These are phyloP conservation scores for Claviceps cyperi DNA, from an alignment of 2,329 filamentous ascomycete species.

Conservation along the genomic window DNA sequence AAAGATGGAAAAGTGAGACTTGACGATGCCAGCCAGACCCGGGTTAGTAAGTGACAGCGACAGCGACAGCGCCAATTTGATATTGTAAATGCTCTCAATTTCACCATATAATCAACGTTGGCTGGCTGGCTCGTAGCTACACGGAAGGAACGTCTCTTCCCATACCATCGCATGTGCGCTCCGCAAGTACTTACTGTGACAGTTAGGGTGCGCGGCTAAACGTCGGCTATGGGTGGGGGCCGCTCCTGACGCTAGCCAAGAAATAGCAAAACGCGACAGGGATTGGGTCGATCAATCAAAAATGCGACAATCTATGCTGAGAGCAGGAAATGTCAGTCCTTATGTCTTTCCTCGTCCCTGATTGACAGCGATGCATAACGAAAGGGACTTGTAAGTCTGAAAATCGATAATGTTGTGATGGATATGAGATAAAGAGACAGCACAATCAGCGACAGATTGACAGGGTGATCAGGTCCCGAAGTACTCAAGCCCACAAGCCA, in stretches of 20 bases:
- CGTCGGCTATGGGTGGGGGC: constrained; percentile 3
- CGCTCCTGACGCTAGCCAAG: constrained; percentile 5
- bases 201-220: constrained; percentile 6
- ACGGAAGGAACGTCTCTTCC: neutral
- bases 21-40: neutral
- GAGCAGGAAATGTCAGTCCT: constrained; percentile 2
- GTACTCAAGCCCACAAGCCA: neutral
- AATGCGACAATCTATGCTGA: constrained; percentile 2
- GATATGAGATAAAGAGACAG: neutral
- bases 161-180: constrained; percentile 1
- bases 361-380: neutral
- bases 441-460: neutral
- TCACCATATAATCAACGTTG: neutral
- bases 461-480: neutral
- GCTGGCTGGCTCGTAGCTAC: neutral
- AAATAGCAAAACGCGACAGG: constrained; percentile 5
- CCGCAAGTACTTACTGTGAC: constrained; percentile 6
- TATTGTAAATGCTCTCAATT: neutral
- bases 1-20: constrained; percentile 8
- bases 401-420: neutral
- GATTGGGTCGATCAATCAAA: constrained; percentile 3
- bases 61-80: neutral
- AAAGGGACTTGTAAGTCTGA: neutral
- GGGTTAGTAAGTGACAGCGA: neutral
- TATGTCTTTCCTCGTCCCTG: neutral